These are phyloP conservation scores for Lactarius quietus DNA, from an alignment of 768 basidiomycete species.

Conservation along the genomic window DNA sequence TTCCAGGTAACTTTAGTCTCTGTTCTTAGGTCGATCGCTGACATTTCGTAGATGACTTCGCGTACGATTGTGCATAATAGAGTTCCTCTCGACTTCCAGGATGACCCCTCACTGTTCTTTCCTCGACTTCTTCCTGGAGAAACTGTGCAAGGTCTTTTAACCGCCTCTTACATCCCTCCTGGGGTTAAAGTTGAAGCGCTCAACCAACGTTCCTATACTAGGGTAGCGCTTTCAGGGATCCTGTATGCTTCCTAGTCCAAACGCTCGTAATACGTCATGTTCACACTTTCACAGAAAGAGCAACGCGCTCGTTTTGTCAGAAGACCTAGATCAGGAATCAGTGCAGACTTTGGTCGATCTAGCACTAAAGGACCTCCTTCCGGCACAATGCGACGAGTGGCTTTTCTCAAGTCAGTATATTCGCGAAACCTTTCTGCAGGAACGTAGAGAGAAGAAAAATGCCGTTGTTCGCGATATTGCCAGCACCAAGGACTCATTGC, in stretches of 20 bases:
- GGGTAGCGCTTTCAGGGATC: background rate
- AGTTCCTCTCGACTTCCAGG: background rate
- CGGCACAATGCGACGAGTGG: background rate
- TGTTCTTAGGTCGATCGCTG: background rate
- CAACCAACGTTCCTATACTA: background rate
- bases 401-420: background rate
- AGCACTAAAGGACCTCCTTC: background rate
- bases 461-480: background rate
- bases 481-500: background rate
- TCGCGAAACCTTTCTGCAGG: background rate
- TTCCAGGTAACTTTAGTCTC: conserved; percentile 40
- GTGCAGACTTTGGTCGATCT: background rate
- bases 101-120: background rate
- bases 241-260: background rate
- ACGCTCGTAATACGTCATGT: too few species aligned
- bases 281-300: background rate
- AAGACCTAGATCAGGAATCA: background rate
- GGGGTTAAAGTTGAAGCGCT: background rate
- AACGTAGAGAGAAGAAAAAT: background rate
- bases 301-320: background rate
- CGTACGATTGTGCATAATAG: background rate
- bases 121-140: conserved; percentile 18
- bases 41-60: background rate
- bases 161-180: background rate
- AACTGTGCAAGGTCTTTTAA: conserved; percentile 24